These are phyloP conservation scores for Taiwanofungus camphoratus DNA, from an alignment of 1,284 basidiomycete species.

Conservation along the genomic window DNA sequence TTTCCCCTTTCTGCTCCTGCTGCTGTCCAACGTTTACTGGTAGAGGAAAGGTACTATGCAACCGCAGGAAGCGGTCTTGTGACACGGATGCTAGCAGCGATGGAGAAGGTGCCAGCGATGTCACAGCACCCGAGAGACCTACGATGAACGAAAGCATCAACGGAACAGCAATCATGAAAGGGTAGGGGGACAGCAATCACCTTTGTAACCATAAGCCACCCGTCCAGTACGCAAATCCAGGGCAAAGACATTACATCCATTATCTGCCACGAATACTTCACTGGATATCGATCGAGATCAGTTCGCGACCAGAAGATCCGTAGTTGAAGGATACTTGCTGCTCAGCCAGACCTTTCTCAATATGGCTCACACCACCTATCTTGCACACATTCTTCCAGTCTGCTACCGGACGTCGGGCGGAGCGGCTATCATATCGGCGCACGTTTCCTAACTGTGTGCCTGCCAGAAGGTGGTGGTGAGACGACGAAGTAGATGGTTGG, in stretches of 20 bases:
- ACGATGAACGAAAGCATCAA: neutral
- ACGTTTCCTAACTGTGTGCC: slow-evolving; percentile 78
- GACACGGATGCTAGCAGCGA: slow-evolving; percentile 52
- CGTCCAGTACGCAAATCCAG: slow-evolving; percentile 74
- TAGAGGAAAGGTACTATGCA: slow-evolving; percentile 63
- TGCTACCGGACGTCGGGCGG: slow-evolving; percentile 63
- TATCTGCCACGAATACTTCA: slow-evolving; percentile 74
- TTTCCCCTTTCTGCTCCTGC: slow-evolving; percentile 57
- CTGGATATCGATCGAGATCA: slow-evolving; percentile 32
- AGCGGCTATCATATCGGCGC: slow-evolving; percentile 76
- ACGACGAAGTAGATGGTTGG: slow-evolving; percentile 32
- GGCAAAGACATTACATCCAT: slow-evolving; percentile 61
- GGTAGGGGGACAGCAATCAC: slow-evolving; percentile 28
- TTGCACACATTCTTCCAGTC: slow-evolving; percentile 61
- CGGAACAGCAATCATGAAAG: neutral
- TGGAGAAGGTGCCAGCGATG: slow-evolving; percentile 54
- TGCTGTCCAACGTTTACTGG: slow-evolving; percentile 44
- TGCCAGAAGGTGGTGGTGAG: slow-evolving; percentile 52
- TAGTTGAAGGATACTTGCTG: slow-evolving; percentile 46
- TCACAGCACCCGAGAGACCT: slow-evolving; percentile 68
- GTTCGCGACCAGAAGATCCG: too few relatives aligned
- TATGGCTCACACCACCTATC: slow-evolving; percentile 58
- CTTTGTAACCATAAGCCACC: slow-evolving; percentile 68
- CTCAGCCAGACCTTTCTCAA: slow-evolving; percentile 59
- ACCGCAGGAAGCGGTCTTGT: slow-evolving; percentile 67